Evolutionary conservation across 768 basidiomycete genomes (phyloP), one percentile per base, ranked within the genome.

Genomic region (Panus rudis): DNA sequence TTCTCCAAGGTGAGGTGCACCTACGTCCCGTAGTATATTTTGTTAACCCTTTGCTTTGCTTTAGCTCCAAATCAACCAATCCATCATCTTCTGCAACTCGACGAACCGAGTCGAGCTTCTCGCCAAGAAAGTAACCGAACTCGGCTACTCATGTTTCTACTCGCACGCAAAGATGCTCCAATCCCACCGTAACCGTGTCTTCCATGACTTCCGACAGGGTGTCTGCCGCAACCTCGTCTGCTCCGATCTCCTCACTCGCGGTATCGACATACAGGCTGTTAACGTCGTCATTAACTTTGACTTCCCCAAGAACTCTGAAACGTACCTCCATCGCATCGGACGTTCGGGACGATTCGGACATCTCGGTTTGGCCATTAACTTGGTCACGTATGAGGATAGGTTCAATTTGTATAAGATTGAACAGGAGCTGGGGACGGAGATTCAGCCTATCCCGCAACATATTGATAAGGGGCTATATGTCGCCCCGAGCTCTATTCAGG

Each of bases 241-340:
- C 71, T 84, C 81, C 41, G 94, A 99, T 68, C 81, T 99, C 50
- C 83, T 99, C 59, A 99, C 94, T 19, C 89, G 94, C 52, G 94
- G 94, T 68, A 99, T 99, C 63, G 94, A 99, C 66, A 99, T 99
- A 61, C 96, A 97, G 69, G 96, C 94, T 46, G 94, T 99, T 49
- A 99, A 99, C 67, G 96, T 98, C 62, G 94, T 99, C 58, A 97
- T 99, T 76, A 98, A 97, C 69, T 99, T 99, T 59, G 94, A 99
- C 63, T 96, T 98, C 67, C 94, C 94, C 48, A 96, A 97, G 76
- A 97, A 93, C 63, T 89, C 91, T 48, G 96, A 99, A 65, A 97
- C 94, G 3, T 99, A 99, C 66, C 81, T 99, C 17, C 94, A 99
- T 64, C 86, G 94, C 52, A 98, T 98, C 59, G 94, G 96, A 59